Percentiles rank a stretch among this genome's conserved stretches.
Evolutionary conservation across 2,329 filamentous ascomycete genomes (phyloP).

Genomic region (Botrytis tulipae): DNA sequence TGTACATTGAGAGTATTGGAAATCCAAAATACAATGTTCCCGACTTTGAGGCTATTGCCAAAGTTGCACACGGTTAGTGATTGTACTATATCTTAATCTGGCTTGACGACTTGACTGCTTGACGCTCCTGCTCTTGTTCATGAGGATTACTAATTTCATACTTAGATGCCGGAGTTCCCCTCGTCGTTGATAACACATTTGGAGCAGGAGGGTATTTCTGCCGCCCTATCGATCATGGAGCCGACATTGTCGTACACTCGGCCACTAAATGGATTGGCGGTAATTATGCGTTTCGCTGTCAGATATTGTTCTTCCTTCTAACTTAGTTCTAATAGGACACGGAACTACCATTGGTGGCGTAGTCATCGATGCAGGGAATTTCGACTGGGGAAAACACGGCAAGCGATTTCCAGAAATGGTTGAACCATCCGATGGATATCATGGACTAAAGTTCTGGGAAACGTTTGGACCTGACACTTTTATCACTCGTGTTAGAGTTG

Average conservation of each 20-base stretch:
- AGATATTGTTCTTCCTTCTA: neutral
- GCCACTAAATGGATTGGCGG: conserved; percentile 92
- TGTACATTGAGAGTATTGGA: conserved; percentile 84
- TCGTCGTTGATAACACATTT: conserved; percentile 86
- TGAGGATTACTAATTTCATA: neutral
- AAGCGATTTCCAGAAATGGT: conserved; percentile 91
- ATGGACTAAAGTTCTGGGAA: conserved; percentile 92
- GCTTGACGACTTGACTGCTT: neutral
- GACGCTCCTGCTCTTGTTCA: neutral
- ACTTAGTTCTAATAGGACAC: conserved; percentile 54
- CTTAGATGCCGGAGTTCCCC: conserved; percentile 50
- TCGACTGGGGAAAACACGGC: conserved; percentile 85
- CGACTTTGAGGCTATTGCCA: conserved; percentile 82
- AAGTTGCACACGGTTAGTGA: conserved; percentile 63
- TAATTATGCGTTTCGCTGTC: neutral
- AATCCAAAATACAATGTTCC: conserved; percentile 95
- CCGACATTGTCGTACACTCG: conserved; percentile 89
- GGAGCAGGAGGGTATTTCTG: conserved; percentile 87
- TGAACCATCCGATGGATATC: conserved; percentile 84
- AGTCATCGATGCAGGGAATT: conserved; percentile 84
- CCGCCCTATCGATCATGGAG: conserved; percentile 83
- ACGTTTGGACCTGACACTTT: conserved; percentile 82
- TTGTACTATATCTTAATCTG: neutral
- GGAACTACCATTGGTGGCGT: conserved; percentile 87
- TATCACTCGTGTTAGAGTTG: conserved; percentile 80